Evolutionary conservation across 2,329 filamentous ascomycete genomes (phyloP), one percentile per base, ranked within the genome.

Genomic region (Cryphonectria naterciae): DNA sequence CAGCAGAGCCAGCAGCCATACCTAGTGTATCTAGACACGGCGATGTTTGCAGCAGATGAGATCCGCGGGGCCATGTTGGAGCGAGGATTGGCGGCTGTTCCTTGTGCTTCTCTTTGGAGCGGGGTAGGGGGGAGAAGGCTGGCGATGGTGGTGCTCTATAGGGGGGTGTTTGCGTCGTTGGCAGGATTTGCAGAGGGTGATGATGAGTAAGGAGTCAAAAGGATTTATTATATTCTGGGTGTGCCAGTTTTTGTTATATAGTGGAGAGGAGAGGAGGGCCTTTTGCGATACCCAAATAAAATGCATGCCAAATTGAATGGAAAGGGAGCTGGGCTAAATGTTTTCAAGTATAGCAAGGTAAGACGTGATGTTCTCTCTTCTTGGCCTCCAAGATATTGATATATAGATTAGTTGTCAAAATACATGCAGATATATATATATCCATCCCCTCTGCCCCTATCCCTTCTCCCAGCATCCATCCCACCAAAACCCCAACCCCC

Each of bases 11-110:
- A 25, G 25, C 37, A 13, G 15, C 74, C 78, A 1, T 79, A 79
- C 63, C 72, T 79, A 5, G 74, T 74, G 28, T 80, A 79, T 46
- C 76, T 75, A 0, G 74, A 74, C 39, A 56, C 62, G 17, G 43
- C 49, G 4, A 32, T 69, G 19, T 69, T 69, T 49, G 25, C 28
- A 28, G 17, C 25, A 4, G 69, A 60, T 6, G 62, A 71, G 67
- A 52, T 73, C 15, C 46, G 46, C 17, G 22, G 35, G 52, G 64
- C 61, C 41, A 37, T 73, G 3, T 22, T 8, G 43, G 32, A 60
- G 39, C 25, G 25, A 28, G 71, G 67, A 2, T 17, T 71, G 41
- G 49, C 67, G 32, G 65, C 52, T 19, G 54, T 73, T 15, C 70
- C 72, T 17, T 73, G 72, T 41, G 67, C 68, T 37, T 72, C 72